A percentile compares a stretch with the other conserved stretches of the same genome.
Evolutionary conservation across 75 land plant genomes (phyloP).

Genomic region (Cryptomeria japonica): DNA sequence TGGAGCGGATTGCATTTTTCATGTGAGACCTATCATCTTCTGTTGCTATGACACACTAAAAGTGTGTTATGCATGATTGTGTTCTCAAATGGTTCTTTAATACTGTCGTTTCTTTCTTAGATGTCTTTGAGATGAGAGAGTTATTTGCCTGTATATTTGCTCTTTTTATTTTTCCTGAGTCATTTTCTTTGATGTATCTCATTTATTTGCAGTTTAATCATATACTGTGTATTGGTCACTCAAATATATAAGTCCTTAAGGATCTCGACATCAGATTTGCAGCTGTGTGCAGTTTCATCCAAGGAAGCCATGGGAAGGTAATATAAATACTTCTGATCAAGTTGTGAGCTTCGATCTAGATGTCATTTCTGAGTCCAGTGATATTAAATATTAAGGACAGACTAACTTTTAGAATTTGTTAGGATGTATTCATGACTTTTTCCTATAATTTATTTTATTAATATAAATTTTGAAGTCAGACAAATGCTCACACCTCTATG

Average conservation of each 20-base stretch:
- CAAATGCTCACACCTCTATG: not conserved
- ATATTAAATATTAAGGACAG: not conserved
- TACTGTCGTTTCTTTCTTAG: not conserved
- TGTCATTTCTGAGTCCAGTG: not conserved
- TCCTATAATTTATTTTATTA: not conserved
- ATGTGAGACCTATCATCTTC: not conserved
- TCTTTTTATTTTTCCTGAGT: not conserved
- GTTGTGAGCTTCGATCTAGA: not conserved
- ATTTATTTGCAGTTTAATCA: not conserved
- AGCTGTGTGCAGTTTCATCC: conserved; percentile 84
- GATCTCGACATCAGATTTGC: conserved; percentile 57
- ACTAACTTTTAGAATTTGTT: not conserved
- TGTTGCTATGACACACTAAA: not conserved
- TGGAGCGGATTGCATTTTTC: not conserved
- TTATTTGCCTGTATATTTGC: not conserved
- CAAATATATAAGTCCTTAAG: conserved; percentile 11
- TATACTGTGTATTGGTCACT: conserved; percentile 11
- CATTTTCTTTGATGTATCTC: not conserved
- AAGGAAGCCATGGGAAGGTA: conserved; percentile 87
- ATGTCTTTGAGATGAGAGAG: not conserved
- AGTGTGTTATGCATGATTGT: not conserved
- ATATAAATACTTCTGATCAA: not conserved
- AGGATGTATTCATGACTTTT: too few species aligned
- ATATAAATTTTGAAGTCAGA: not conserved
- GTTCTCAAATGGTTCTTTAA: not conserved